Evolutionary conservation across 2,329 filamentous ascomycete genomes (phyloP), one percentile per base, ranked within the genome.

Genomic region (Aureobasidium lini): DNA sequence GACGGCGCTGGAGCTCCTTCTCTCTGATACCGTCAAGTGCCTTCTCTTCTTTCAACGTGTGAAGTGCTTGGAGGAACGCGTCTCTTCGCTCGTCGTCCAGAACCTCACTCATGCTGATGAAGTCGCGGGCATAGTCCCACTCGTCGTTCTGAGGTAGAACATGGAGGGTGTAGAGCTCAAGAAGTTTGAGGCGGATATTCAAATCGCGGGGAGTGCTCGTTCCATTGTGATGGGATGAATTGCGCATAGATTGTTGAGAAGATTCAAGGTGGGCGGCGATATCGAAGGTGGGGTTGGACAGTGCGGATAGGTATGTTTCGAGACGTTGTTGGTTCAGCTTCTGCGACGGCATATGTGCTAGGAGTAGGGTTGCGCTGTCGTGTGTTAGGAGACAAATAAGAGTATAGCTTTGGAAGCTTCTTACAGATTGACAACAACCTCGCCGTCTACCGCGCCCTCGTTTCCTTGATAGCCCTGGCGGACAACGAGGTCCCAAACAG

Each of bases 161-260:
- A 70, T 99, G 94, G 4, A 99, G 81, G 1, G 91, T 95, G 72
- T 96, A 99, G 8, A 99, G 81, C 75, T 99, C 94, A 53, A 99
- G 83, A 43, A 99, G 89, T 76, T 95, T 95, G 64, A 96, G 86
- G 47, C 91, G 83, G 4, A 90, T 86, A 65, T 89, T 87, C 37
- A 96, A 82, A 69, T 95, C 90, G 63, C 89, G 85, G 0, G 90
- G 90, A 0, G 90, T 95, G 69, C 90, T 86, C 42, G 90, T 86
- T 16, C 56, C 59, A n/a, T 53, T 60, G 5, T 44, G 57, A 23
- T 57, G 60, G 16, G 57, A 46, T 2, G 59, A 58, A 32, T 40
- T 57, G 57, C 52, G 72, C 13, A 59, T 68, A 15, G 69, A 62
- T 59, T 72, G 68, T 15, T 69, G 63, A 9, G 69, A 67, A 57